Evolutionary conservation across 352 stramenopile species (phyloP).

Genomic region (Globisporangium spinosum): DNA sequence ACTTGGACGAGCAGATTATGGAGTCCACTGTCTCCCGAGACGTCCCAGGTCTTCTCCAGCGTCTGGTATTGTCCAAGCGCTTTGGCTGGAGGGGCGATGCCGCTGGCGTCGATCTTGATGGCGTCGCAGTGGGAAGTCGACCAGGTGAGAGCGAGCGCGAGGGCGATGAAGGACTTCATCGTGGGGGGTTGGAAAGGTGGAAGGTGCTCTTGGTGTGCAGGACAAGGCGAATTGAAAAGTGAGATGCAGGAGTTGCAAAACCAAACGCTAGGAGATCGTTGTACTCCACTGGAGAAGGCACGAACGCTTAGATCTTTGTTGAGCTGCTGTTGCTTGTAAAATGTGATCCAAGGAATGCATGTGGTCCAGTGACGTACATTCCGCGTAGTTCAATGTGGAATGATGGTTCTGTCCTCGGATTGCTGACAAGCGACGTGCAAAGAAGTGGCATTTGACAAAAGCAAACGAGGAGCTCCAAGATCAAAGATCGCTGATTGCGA

Average conservation of each 20-base stretch:
- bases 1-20: constrained; percentile 2
- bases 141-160: neutral
- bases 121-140: neutral
- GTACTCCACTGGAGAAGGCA: neutral
- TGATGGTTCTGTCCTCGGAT: neutral
- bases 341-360: neutral
- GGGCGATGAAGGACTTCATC: neutral
- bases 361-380: neutral
- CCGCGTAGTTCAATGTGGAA: neutral
- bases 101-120: neutral
- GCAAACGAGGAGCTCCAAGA: too few relatives aligned
- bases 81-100: neutral
- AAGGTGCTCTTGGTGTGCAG: neutral
- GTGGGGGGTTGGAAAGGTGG: neutral
- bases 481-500: too few relatives aligned
- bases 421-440: neutral
- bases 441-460: neutral
- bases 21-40: neutral
- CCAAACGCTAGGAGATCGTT: too few relatives aligned
- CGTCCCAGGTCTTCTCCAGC: constrained; percentile 2
- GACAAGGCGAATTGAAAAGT: neutral
- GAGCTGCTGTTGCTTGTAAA: neutral
- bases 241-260: neutral
- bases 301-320: neutral
- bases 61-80: neutral